phyloP scores from a whole-genome alignment of 345 rosid species.

The Moricandia arvensis region DNA sequence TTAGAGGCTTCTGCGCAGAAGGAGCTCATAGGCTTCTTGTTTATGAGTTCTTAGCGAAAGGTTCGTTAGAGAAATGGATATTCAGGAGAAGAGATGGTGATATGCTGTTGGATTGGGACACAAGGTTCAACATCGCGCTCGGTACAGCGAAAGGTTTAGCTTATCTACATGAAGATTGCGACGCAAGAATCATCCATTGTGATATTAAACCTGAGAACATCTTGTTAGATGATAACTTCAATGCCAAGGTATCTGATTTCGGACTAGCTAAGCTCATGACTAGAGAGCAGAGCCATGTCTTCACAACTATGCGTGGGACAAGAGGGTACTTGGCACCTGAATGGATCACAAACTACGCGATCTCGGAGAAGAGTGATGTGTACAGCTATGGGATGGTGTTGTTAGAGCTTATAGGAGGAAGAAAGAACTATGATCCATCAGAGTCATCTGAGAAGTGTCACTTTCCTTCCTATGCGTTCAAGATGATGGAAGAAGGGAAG shows the following conservation, averaged over 20 bases:
- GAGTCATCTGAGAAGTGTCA: constrained; percentile 73
- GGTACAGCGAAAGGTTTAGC: constrained; percentile 96
- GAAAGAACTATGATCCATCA: constrained; percentile 64
- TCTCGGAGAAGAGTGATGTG: constrained; percentile 92
- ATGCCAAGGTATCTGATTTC: constrained; percentile 90
- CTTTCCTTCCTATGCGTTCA: constrained; percentile 85
- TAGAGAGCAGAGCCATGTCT: constrained; percentile 88
- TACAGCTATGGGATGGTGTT: constrained; percentile 90
- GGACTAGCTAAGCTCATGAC: constrained; percentile 92
- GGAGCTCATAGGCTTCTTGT: constrained; percentile 83
- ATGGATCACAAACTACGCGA: constrained; percentile 90
- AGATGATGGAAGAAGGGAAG: constrained; percentile 89
- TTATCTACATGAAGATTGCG: constrained; percentile 88
- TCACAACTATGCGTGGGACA: constrained; percentile 87
- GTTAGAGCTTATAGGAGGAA: constrained; percentile 81
- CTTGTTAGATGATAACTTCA: constrained; percentile 72
- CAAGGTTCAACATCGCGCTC: constrained; percentile 69
- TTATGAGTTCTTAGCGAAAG: constrained; percentile 79
- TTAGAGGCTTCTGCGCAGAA: constrained; percentile 85
- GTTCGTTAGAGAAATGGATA: constrained; percentile 91
- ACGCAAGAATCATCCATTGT: constrained; percentile 74
- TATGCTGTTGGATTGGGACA: constrained; percentile 61
- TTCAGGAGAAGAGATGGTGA: constrained; percentile 54
- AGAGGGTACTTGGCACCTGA: constrained; percentile 94
- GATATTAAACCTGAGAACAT: constrained; percentile 96